phyloP scores from a whole-genome alignment of 2,329 filamentous ascomycete species.

The Fusarium sp. region DNA sequence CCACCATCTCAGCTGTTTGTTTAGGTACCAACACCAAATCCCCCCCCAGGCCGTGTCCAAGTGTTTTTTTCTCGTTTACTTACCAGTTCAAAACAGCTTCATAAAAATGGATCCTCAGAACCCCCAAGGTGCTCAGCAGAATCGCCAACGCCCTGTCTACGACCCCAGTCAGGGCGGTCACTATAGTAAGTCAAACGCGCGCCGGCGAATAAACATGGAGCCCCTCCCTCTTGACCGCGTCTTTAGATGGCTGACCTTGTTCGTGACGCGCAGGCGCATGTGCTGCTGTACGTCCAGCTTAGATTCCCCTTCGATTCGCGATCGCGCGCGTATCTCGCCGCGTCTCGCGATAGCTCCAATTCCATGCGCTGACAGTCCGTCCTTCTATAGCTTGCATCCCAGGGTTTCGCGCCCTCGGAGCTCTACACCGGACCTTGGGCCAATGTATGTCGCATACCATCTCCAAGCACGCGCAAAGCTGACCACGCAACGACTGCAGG shows the following conservation, averaged over 20 bases:
- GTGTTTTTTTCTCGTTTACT: background rate
- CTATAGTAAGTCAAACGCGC: conserved; percentile 70
- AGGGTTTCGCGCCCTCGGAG: conserved; percentile 91
- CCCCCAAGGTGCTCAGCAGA: conserved; percentile 65
- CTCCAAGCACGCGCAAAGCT: background rate
- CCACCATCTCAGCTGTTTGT: background rate
- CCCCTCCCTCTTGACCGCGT: conserved; percentile 13
- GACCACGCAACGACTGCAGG: conserved; percentile 61
- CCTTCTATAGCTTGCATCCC: conserved; percentile 77
- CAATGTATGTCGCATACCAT: conserved; percentile 73
- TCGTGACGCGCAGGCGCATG: conserved; percentile 56
- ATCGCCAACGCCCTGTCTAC: conserved; percentile 74
- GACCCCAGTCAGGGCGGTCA: conserved; percentile 80
- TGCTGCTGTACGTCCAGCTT: conserved; percentile 53
- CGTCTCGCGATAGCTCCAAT: conserved; percentile 6
- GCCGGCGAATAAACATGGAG: background rate
- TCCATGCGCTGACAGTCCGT: conserved; percentile 17
- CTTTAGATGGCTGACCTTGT: background rate
- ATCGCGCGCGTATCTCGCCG: background rate
- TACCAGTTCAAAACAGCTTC: conserved; percentile 4
- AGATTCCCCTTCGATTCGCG: background rate
- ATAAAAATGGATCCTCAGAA: conserved; percentile 55
- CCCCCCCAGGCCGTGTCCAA: background rate
- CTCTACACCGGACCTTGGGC: conserved; percentile 95
- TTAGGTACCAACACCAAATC: conserved; percentile 17